Conservation (phyloP, 2,329 filamentous ascomycete species). For the Xylaria sp. region DNA sequence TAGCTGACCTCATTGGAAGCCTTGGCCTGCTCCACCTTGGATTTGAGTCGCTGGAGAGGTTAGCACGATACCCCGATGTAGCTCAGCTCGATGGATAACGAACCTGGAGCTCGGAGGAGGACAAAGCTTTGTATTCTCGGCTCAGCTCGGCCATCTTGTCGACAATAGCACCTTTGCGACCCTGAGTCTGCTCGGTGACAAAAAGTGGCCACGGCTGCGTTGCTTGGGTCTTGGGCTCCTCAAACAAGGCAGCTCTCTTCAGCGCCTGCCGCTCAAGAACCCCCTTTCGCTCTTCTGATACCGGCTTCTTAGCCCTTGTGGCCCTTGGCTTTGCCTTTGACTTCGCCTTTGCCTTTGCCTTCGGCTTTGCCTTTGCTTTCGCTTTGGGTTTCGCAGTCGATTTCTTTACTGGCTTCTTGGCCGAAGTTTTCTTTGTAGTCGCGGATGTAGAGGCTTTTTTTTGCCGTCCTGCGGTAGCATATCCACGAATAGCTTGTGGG, state of each 20-base stretch:
- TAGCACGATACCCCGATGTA: conserved; percentile 19
- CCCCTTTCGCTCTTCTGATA: conserved; percentile 42
- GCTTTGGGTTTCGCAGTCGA: conserved; percentile 39
- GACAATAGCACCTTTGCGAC: conserved; percentile 35
- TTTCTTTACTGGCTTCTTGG: conserved; percentile 45
- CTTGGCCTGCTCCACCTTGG: conserved; percentile 54
- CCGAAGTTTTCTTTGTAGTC: conserved; percentile 36
- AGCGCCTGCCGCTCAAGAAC: conserved; percentile 46
- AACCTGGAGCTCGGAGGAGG: conserved; percentile 58
- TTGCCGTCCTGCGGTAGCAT: conserved; percentile 36
- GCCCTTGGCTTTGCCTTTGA: not conserved
- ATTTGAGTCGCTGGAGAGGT: conserved; percentile 52
- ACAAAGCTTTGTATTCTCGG: conserved; percentile 54
- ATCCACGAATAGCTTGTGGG: conserved; percentile 30
- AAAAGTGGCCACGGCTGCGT: conserved; percentile 54
- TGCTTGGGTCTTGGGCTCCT: conserved; percentile 53
- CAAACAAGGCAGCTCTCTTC: conserved; percentile 56
- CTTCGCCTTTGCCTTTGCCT: conserved; percentile 9
- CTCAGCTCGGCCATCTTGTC: conserved; percentile 46
- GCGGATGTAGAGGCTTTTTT: conserved; percentile 37
- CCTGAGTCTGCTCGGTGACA: conserved; percentile 48
- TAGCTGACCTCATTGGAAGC: conserved; percentile 53
- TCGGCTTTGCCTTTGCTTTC: conserved; percentile 12
- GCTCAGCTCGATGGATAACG: conserved; percentile 37
- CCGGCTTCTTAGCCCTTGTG: conserved; percentile 22